Base-by-base conservation (phyloP, 306 rosid species). In the Castanospermum australe region DNA sequence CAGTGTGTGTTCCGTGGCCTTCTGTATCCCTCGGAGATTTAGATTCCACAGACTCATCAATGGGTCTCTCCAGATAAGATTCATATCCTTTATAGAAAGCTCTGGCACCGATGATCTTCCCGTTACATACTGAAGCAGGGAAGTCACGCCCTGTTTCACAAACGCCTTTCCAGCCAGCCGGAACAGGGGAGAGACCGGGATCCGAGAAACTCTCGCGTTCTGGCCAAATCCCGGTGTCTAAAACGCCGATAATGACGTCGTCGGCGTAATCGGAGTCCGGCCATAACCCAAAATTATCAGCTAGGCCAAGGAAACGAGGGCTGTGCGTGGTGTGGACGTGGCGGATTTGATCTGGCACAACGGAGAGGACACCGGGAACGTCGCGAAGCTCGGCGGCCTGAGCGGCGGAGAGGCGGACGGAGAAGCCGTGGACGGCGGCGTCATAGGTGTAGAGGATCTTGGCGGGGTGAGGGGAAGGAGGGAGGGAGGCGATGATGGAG, bases 181-280 rank as follows among this genome's bases (percentile, higher is more conserved):
- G 95, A 51, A 84, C 78, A 0, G 86, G 36, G 14, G 90, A 77
- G 17, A 94, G 70, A 0, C 81, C 87, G 0, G 50, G 4, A 24
- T 89, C 95, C 0, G 92, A 82, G 82, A 95, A 95, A 44, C 97
- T 91, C 0, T 33, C 69, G 0, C 80, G 63, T 42, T 92, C 99
- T 0, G 97, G 99, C 99, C 98, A 95, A 25, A 95, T 88, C 2
- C 97, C 96, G 63, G 96, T 95, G 71, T 95, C 98, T 0, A 92
- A 79, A 14, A 95, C 86, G 1, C 96, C 97, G 63, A 95, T 15
- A 17, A 92, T 71, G 54, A 95, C 90, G 32, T 95, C 97, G 0
- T 87, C 89, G 0, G 92, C 97, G 71, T 82, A 90, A 11, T 85
- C 76, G 6, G 93, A 79, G 66, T 84, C 35, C 0, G 91, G 86